phyloP scores from a whole-genome alignment of 768 basidiomycete species.

The Lyophyllum semitale region DNA sequence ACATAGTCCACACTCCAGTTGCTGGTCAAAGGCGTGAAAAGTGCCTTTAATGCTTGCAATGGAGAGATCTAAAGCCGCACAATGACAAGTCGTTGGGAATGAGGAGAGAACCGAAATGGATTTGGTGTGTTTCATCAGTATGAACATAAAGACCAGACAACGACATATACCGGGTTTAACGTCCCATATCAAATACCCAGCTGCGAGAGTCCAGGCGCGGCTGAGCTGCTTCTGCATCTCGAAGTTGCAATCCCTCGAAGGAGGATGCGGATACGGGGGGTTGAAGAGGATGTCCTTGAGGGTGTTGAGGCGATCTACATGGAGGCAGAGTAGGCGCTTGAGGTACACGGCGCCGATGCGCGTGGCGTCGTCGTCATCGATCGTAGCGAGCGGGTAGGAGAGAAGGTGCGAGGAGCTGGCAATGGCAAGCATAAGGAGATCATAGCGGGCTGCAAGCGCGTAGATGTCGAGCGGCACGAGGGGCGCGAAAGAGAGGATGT shows the following conservation, averaged over 20 bases:
- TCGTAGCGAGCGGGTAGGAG: conserved; percentile 22
- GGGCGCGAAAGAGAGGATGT: conserved; percentile 35
- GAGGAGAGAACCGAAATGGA: background rate
- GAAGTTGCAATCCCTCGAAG: conserved; percentile 28
- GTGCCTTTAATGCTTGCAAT: conserved; percentile 14
- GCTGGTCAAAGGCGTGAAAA: background rate
- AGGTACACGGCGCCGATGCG: conserved; percentile 30
- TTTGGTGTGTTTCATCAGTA: background rate
- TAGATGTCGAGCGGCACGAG: conserved; percentile 42
- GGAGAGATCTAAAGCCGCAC: conserved; percentile 20
- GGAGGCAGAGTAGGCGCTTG: conserved; percentile 28
- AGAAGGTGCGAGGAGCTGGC: conserved; percentile 33
- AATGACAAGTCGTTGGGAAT: background rate
- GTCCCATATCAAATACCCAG: conserved; percentile 39
- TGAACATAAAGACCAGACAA: background rate
- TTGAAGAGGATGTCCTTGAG: conserved; percentile 29
- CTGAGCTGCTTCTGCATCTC: conserved; percentile 33
- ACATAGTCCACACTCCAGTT: background rate
- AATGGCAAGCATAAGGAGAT: conserved; percentile 39
- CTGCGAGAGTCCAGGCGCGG: conserved; percentile 38
- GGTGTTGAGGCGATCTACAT: conserved; percentile 19
- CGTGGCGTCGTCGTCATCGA: conserved; percentile 25
- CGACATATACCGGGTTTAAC: conserved; percentile 30
- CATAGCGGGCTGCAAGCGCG: conserved; percentile 35
- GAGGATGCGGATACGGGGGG: conserved; percentile 32